phyloP scores from a whole-genome alignment of 768 basidiomycete species.

The Boletus speciosus region DNA sequence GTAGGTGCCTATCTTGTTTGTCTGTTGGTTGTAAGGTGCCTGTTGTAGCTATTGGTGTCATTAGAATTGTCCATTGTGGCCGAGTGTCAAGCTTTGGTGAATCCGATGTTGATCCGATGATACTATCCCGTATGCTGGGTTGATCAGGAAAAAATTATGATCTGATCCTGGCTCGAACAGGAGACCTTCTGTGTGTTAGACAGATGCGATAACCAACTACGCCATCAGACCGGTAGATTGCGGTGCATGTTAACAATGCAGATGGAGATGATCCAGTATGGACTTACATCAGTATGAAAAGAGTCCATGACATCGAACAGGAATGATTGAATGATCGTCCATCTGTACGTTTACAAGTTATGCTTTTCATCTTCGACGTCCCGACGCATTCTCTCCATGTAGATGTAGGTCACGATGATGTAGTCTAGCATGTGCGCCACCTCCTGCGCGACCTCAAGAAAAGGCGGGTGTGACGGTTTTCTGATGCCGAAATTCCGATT shows the following conservation, averaged over 20 bases:
- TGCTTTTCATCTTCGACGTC: conserved; percentile 18
- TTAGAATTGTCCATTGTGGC: background rate
- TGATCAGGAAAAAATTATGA: conserved; percentile 13
- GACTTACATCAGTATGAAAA: too few species aligned
- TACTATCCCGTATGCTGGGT: background rate
- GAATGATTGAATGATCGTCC: background rate
- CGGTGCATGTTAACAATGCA: too few species aligned
- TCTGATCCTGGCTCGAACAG: conserved; percentile 65
- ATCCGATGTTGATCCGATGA: background rate
- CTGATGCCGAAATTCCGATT: conserved; percentile 16
- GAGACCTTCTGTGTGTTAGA: conserved; percentile 79
- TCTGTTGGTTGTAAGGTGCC: background rate
- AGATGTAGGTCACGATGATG: conserved; percentile 34
- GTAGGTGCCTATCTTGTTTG: conserved; percentile 1
- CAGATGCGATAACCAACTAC: conserved; percentile 85
- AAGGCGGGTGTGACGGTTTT: conserved; percentile 16
- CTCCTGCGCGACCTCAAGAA: conserved; percentile 26
- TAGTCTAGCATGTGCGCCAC: conserved; percentile 30
- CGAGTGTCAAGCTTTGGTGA: too few species aligned
- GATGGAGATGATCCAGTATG: too few species aligned
- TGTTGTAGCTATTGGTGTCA: background rate
- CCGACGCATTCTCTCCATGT: conserved; percentile 28
- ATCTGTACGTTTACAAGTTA: background rate
- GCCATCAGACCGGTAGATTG: conserved; percentile 43
- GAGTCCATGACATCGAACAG: background rate